phyloP scores from a whole-genome alignment of 345 rosid genomes.

The Durio zibethinus region DNA sequence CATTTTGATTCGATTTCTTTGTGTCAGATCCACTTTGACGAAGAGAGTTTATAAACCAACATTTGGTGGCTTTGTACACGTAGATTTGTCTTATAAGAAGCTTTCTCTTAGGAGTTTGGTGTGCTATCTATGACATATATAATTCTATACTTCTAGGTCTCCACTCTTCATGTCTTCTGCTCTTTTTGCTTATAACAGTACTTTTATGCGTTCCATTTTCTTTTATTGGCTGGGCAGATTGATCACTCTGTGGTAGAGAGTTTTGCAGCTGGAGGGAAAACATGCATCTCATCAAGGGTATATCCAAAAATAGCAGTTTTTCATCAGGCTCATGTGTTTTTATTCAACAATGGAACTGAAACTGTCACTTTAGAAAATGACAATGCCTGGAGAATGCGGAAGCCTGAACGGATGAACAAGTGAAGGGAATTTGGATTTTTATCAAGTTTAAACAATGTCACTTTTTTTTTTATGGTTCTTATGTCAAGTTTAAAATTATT shows the following conservation, averaged over 20 bases:
- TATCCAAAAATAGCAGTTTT: slow-evolving; percentile 41
- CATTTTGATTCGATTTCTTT: slow-evolving; percentile 4
- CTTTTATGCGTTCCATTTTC: too few relatives aligned
- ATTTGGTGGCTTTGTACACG: slow-evolving; percentile 71
- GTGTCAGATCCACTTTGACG: slow-evolving; percentile 45
- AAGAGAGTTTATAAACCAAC: slow-evolving; percentile 51
- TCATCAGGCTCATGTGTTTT: slow-evolving; percentile 34
- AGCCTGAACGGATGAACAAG: slow-evolving; percentile 29
- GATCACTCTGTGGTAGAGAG: slow-evolving; percentile 63
- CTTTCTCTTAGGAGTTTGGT: slow-evolving; percentile 74
- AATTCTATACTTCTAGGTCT: not conserved
- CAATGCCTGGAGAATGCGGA: slow-evolving; percentile 67
- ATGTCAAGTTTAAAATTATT: too few relatives aligned
- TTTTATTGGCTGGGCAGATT: slow-evolving; percentile 28
- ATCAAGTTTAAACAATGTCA: too few relatives aligned
- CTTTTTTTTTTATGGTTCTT: too few relatives aligned
- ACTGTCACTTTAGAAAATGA: slow-evolving; percentile 30
- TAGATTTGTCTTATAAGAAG: slow-evolving; percentile 46
- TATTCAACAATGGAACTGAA: slow-evolving; percentile 48
- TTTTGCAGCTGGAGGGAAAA: slow-evolving; percentile 52
- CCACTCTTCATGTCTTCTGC: not conserved
- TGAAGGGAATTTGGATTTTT: not conserved
- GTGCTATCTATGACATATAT: not conserved
- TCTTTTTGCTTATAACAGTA: not conserved
- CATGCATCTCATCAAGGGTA: slow-evolving; percentile 44